These are phyloP conservation scores for Malassezia psittaci DNA, from an alignment of 1,284 basidiomycete genomes.

Conservation along the genomic window DNA sequence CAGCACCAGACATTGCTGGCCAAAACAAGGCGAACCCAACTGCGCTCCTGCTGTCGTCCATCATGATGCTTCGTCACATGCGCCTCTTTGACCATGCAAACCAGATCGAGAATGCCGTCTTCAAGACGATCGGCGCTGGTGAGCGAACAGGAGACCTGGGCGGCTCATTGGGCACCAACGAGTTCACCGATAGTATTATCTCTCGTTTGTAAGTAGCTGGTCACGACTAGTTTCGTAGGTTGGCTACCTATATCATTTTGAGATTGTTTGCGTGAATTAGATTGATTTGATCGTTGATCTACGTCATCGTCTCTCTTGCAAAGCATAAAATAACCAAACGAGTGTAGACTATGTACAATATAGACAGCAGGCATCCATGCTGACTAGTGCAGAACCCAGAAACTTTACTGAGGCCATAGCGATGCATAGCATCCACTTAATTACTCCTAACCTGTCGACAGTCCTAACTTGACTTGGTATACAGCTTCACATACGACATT, in stretches of 20 bases:
- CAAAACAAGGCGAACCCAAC: conserved; percentile 91
- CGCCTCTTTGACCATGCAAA: conserved; percentile 71
- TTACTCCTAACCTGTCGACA: no score
- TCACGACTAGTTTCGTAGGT: not conserved
- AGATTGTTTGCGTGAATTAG: not conserved
- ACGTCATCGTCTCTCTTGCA: no score
- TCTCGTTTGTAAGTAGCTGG: conserved; percentile 23
- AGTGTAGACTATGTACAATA: no score
- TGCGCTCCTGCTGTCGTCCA: conserved; percentile 78
- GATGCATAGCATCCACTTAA: no score
- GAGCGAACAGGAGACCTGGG: conserved; percentile 41
- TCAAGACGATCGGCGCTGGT: conserved; percentile 38
- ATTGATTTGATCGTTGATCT: no score
- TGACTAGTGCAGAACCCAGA: no score
- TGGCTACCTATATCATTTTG: no score
- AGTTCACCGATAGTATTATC: conserved; percentile 38
- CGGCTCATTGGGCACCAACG: conserved; percentile 42
- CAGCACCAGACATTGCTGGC: conserved; percentile 54
- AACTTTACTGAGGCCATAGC: no score
- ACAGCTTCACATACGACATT: no score
- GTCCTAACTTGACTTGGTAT: no score
- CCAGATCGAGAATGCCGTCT: conserved; percentile 77
- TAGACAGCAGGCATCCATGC: no score
- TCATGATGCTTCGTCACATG: conserved; percentile 94
- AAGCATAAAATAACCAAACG: no score